Evolutionary conservation across 306 rosid genomes (phyloP), one percentile per base, ranked within the genome.

Genomic region (Luffa acutangula): DNA sequence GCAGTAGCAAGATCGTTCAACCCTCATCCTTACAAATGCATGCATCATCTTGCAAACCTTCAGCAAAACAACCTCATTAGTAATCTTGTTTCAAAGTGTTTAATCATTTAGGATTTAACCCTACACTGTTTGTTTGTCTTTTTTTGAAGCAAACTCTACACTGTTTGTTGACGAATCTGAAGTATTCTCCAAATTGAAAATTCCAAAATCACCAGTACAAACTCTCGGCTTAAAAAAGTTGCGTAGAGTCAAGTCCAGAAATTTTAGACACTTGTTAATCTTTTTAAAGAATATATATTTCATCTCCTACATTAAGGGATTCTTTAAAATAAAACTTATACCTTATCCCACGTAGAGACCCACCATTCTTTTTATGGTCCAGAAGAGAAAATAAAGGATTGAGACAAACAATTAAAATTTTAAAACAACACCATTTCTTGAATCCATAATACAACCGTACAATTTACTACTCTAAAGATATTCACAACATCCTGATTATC

Each of bases 31-130:
- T 59, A 21, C 54, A 72, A 45, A 46, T 48, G 59, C 77, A 66
- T 66, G 73, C 49, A 72, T 48, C 59, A 48, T 13, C 77, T 48
- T 21, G 59, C 77, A 72, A 12, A 72, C 77, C 42, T 72, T 72
- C 54, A 70, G 36, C 53, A 69, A 43, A 69, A 45, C 39, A 21
- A 14, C 54, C 21, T 71, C 39, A 71, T 71, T 46, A 71, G 39
- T 21, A 71, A 46, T 15, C 41, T 46, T 71, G 52, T 46, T 71
- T 71, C 25, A 5, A 37, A 65, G 39, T 6, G 6, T 59, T 25
- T 21, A 25, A 25, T 25, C 31, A 25, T 25, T 25, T 25, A 21
- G 48, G 7, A 71, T 71, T 46, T 71, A 4, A 46, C n/a, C 39
- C 41, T 4, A 62, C 9, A 71, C 5, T 46, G 34, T 43, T 71